phyloP scores from a whole-genome alignment of 768 basidiomycete species.

The Calocybe gangraenosa region DNA sequence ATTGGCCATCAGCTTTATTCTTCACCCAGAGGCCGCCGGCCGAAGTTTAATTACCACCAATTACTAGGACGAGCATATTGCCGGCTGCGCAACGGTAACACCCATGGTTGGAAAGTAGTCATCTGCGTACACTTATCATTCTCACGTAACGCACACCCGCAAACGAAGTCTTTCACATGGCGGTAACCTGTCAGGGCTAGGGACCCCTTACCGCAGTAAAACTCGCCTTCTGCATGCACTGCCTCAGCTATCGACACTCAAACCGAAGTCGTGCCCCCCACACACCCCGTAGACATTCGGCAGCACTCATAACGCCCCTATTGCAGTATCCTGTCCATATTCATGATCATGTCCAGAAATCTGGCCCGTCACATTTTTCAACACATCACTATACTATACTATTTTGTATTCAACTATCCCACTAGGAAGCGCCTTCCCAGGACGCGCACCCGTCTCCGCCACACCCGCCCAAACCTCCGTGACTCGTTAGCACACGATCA shows the following conservation, averaged over 20 bases:
- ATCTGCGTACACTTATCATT: constrained; percentile 6
- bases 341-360: constrained; percentile 1
- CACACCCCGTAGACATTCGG: constrained; percentile 8
- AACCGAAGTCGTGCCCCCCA: constrained; percentile 4
- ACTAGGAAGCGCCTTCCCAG: neutral
- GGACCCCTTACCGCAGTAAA: constrained; percentile 9
- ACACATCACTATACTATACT: constrained; percentile 2
- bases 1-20: constrained; percentile 23
- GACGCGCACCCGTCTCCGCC: constrained; percentile 7
- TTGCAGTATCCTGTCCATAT: constrained; percentile 1
- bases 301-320: constrained; percentile 16
- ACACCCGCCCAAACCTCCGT: constrained; percentile 2
- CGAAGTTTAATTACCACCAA: constrained; percentile 1
- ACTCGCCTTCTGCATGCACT: constrained; percentile 8
- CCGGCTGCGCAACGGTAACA: constrained; percentile 10
- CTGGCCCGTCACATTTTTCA: constrained; percentile 3
- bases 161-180: constrained; percentile 13
- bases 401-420: constrained; percentile 1
- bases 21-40: constrained; percentile 16
- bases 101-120: constrained; percentile 1
- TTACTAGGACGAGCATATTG: neutral
- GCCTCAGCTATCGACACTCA: constrained; percentile 6
- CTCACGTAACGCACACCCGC: constrained; percentile 10
- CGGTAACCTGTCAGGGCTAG: constrained; percentile 10
- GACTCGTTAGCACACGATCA: neutral